Percentiles rank a stretch among this genome's conserved stretches.
These are phyloP conservation scores for Chlorella variabilis DNA, from an alignment of 163 green algal species.

Conservation along the genomic window DNA sequence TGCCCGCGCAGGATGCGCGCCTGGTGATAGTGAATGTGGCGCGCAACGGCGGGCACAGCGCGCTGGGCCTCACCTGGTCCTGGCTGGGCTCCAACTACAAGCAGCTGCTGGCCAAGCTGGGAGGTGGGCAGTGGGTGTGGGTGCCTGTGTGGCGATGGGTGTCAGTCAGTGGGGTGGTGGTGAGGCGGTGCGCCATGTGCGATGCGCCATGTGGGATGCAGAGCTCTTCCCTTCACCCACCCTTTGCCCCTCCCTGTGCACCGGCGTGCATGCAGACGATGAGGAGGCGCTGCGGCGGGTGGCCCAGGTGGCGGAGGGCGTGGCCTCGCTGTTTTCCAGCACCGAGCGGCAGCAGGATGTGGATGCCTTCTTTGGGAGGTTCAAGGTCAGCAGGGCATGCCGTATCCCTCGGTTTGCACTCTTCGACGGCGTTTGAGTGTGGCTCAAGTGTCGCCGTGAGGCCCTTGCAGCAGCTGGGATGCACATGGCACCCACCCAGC, in stretches of 20 bases:
- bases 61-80: constrained; percentile 2
- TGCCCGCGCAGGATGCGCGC: constrained; percentile 37
- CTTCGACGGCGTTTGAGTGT: too few relatives aligned
- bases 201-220: too few relatives aligned
- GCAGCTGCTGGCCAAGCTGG: constrained; percentile 43
- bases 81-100: constrained; percentile 35
- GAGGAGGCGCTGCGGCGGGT: constrained; percentile 39
- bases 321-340: constrained; percentile 50
- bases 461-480: too few relatives aligned
- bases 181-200: too few relatives aligned
- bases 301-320: constrained; percentile 36
- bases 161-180: background rate
- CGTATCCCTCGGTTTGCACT: too few relatives aligned
- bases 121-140: constrained; percentile 11
- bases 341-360: constrained; percentile 34
- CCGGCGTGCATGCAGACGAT: constrained; percentile 4
- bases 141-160: background rate
- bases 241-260: background rate
- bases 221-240: too few relatives aligned
- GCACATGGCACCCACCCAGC: background rate
- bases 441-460: too few relatives aligned
- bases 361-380: constrained; percentile 35
- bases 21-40: constrained; percentile 28
- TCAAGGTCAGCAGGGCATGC: background rate
- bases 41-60: background rate